phyloP scores from a whole-genome alignment of 75 land plant species.

The Selaginella tamariscina region DNA sequence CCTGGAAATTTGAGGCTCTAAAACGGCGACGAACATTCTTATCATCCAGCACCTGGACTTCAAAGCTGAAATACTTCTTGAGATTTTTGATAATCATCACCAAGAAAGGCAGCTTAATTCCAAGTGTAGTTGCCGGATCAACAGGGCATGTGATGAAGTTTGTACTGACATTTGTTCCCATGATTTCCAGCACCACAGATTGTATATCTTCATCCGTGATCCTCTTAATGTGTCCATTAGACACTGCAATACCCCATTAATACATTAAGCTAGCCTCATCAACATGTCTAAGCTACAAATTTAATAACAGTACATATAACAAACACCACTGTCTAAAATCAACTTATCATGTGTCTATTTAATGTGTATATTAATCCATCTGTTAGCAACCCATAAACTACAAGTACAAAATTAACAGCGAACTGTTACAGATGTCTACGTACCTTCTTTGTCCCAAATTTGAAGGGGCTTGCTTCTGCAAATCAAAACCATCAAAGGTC shows the following conservation, averaged over 20 bases:
- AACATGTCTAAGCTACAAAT: too few relatives aligned
- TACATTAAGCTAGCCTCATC: too few relatives aligned
- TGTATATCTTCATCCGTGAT: conserved; percentile 89
- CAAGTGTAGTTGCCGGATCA: conserved; percentile 74
- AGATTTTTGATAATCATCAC: conserved; percentile 90
- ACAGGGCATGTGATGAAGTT: conserved; percentile 82
- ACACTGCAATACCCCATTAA: conserved; percentile 66
- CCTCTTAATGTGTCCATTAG: conserved; percentile 81
- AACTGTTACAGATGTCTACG: too few relatives aligned
- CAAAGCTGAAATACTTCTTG: conserved; percentile 89
- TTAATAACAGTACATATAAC: too few relatives aligned
- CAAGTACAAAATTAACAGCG: too few relatives aligned
- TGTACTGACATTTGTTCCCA: conserved; percentile 85
- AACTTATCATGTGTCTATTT: too few relatives aligned
- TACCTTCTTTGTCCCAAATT: conserved; percentile 38
- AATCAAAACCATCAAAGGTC: not conserved
- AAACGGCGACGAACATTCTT: conserved; percentile 93
- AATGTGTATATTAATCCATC: too few relatives aligned
- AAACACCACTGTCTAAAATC: too few relatives aligned
- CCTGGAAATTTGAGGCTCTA: conserved; percentile 92
- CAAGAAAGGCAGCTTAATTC: conserved; percentile 81
- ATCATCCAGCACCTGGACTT: conserved; percentile 93
- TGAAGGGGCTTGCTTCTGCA: conserved; percentile 36
- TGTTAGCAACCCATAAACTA: too few relatives aligned
- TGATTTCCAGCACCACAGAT: conserved; percentile 80